phyloP scores from a whole-genome alignment of 2,329 filamentous ascomycete genomes.

The Apiospora arundinis region DNA sequence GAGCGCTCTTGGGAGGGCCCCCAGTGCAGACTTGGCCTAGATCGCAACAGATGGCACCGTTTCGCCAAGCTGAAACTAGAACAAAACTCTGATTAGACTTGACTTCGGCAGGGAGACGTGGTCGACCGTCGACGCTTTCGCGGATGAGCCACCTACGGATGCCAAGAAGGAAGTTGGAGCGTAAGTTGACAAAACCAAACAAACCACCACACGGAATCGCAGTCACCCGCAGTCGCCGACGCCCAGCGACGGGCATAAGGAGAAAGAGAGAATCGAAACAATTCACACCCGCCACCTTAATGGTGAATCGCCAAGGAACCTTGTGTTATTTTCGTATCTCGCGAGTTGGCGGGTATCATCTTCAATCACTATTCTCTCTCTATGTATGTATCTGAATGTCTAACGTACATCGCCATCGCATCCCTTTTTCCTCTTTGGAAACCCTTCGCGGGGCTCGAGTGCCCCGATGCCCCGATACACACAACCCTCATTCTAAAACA shows the following conservation, averaged over 20 bases:
- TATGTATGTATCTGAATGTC: no score
- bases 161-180: background rate
- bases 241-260: background rate
- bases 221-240: background rate
- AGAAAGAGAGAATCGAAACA: background rate
- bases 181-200: background rate
- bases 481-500: background rate
- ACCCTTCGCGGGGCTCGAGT: background rate
- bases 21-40: background rate
- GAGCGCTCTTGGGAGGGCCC: background rate
- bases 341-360: background rate
- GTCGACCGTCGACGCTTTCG: background rate
- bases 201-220: background rate
- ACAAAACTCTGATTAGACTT: constrained; percentile 8
- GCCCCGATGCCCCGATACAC: background rate
- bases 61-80: constrained; percentile 13
- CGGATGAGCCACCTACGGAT: constrained; percentile 7
- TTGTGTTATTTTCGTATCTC: background rate
- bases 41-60: background rate
- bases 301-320: constrained; percentile 15
- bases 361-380: background rate
- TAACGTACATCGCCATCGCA: background rate
- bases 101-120: background rate
- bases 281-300: background rate
- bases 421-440: background rate